Conservation (phyloP, 176 grass and related monocot genomes). For the Puccinellia tenuiflora region DNA sequence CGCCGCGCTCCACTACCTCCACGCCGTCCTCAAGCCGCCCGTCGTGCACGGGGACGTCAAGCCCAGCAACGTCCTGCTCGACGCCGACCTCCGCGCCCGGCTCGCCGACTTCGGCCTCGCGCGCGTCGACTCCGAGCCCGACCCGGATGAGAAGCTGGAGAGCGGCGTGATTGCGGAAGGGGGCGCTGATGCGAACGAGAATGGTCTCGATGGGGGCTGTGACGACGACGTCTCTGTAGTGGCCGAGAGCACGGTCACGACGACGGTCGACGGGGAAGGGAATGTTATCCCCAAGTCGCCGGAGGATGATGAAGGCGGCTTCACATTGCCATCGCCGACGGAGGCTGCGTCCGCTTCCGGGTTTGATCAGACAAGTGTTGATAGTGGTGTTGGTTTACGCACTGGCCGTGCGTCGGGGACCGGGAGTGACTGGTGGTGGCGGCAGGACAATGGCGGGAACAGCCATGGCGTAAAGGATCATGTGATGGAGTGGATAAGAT, state of each 20-base stretch:
- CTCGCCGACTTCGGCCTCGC: constrained; percentile 83
- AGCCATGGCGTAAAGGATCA: constrained; percentile 59
- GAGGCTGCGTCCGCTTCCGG: constrained; percentile 37
- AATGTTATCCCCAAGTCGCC: constrained; percentile 36
- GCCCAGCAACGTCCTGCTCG: constrained; percentile 85
- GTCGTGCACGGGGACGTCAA: constrained; percentile 78
- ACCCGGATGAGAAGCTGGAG: constrained; percentile 24
- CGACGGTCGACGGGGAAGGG: constrained; percentile 40
- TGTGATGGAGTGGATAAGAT: constrained; percentile 89
- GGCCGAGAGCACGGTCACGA: constrained; percentile 32
- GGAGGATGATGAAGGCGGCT: constrained; percentile 32
- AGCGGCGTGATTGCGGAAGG: constrained; percentile 13
- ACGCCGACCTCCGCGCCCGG: constrained; percentile 50
- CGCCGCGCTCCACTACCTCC: constrained; percentile 60
- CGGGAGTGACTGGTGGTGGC: constrained; percentile 48
- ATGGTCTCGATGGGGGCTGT: constrained; percentile 9
- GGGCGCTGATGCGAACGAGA: neutral
- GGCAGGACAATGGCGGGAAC: constrained; percentile 17
- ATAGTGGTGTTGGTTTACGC: constrained; percentile 24
- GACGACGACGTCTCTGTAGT: constrained; percentile 37
- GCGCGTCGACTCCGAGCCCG: constrained; percentile 26
- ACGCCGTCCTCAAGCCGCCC: constrained; percentile 51
- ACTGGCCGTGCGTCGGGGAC: constrained; percentile 15
- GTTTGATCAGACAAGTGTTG: constrained; percentile 56
- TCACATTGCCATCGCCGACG: constrained; percentile 34